These are phyloP conservation scores for Dictyostelium intermedium DNA, from an alignment of 78 protist genomes.

Conservation along the genomic window DNA sequence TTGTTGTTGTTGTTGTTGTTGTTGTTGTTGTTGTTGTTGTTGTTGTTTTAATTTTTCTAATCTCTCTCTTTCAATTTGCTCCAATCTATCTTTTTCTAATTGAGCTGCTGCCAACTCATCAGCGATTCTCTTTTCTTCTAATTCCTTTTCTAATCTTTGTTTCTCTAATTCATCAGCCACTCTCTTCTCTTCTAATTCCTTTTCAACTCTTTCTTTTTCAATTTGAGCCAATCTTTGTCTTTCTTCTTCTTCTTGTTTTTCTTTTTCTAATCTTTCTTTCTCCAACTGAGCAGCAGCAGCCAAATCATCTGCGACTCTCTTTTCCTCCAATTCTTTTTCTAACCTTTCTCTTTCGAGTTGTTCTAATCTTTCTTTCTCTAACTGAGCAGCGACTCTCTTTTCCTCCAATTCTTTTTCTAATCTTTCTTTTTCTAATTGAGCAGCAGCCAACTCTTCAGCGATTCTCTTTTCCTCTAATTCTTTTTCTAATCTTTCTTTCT, in stretches of 20 bases:
- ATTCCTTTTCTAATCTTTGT: neutral
- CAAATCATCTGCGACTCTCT: no score
- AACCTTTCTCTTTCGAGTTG: constrained; percentile 10
- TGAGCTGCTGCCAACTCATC: no score
- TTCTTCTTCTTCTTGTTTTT: no score
- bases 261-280: neutral
- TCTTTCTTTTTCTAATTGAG: neutral
- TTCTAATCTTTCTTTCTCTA: constrained; percentile 22
- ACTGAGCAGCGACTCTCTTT: neutral
- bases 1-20: no score
- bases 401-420: neutral
- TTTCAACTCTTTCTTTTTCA: neutral
- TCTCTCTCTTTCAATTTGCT: neutral
- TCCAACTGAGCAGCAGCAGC: no score
- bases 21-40: no score
- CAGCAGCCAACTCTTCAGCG: neutral
- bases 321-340: neutral
- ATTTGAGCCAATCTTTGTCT: neutral
- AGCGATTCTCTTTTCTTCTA: neutral
- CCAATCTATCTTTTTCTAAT: constrained; percentile 5
- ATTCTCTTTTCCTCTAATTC: neutral
- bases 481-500: neutral
- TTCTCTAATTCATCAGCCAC: neutral
- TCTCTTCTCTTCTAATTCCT: neutral
- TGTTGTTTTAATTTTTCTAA: no score